A percentile compares a stretch with the other conserved stretches of the same genome.
phyloP scores from a whole-genome alignment of 2,329 filamentous ascomycete genomes.

The Zymoseptoria pseudotritici region DNA sequence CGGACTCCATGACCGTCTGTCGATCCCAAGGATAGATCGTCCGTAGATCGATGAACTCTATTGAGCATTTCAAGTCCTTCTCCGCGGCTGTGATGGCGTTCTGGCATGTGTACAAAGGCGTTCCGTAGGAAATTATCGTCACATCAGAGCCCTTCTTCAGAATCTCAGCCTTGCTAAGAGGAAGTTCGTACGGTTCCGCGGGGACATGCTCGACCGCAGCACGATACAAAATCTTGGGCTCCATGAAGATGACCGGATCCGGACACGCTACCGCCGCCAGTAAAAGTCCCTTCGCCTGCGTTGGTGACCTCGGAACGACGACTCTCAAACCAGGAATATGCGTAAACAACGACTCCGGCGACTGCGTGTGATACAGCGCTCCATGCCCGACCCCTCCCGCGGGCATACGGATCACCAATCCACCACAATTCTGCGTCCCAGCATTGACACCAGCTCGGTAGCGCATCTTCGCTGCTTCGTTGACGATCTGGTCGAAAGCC shows the following conservation, averaged over 20 bases:
- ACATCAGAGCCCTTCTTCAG: constrained; percentile 72
- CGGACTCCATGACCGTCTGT: constrained; percentile 69
- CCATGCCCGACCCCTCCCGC: constrained; percentile 85
- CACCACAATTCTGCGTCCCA: constrained; percentile 49
- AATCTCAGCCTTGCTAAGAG: constrained; percentile 77
- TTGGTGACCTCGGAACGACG: constrained; percentile 75
- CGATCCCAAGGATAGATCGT: constrained; percentile 92
- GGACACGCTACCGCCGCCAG: constrained; percentile 68
- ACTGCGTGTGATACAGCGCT: constrained; percentile 81
- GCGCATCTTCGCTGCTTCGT: constrained; percentile 82
- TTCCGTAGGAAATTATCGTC: constrained; percentile 82
- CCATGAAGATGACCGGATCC: constrained; percentile 87
- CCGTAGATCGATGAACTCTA: constrained; percentile 80
- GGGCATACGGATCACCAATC: constrained; percentile 83
- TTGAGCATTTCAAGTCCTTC: constrained; percentile 64
- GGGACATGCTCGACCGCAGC: constrained; percentile 90
- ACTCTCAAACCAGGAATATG: constrained; percentile 81
- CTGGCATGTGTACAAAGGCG: constrained; percentile 77
- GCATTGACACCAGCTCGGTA: constrained; percentile 58
- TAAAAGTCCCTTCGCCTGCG: constrained; percentile 82
- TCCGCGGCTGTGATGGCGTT: constrained; percentile 68
- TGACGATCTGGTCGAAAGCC: constrained; percentile 89
- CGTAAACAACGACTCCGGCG: constrained; percentile 79
- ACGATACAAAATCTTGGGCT: constrained; percentile 87
- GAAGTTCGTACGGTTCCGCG: constrained; percentile 69